Evolutionary conservation across 2,329 filamentous ascomycete genomes (phyloP).

Genomic region (Diplodia sapinea): DNA sequence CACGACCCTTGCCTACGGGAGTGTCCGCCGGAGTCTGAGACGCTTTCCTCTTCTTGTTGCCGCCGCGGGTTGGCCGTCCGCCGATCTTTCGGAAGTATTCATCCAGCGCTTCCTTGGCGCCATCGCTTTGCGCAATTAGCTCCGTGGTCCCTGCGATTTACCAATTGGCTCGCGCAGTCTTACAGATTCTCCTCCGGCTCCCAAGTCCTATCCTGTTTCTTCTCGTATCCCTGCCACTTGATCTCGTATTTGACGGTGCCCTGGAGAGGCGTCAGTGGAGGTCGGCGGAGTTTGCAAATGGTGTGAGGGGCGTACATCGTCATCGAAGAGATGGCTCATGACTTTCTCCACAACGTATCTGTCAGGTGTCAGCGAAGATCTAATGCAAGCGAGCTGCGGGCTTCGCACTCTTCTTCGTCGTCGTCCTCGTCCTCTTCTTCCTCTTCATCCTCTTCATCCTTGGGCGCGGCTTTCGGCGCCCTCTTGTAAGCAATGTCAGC

Average conservation of each 20-base stretch:
- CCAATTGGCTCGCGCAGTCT: slow-evolving; percentile 34
- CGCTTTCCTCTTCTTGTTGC: slow-evolving; percentile 56
- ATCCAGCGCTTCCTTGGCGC: slow-evolving; percentile 61
- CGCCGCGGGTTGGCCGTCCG: slow-evolving; percentile 62
- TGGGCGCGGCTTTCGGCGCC: slow-evolving; percentile 35
- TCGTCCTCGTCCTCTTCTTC: slow-evolving; percentile 40
- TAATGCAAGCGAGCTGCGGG: slow-evolving; percentile 1
- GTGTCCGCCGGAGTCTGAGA: slow-evolving; percentile 11
- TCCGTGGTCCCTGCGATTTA: not conserved
- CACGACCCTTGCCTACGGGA: slow-evolving; percentile 14
- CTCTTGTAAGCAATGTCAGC: slow-evolving; percentile 40
- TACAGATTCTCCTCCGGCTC: slow-evolving; percentile 77
- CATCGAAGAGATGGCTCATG: slow-evolving; percentile 66
- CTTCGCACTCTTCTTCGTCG: slow-evolving; percentile 53
- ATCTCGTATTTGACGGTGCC: slow-evolving; percentile 68
- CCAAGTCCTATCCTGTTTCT: slow-evolving; percentile 75
- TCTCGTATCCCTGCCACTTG: slow-evolving; percentile 81
- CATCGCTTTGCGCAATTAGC: slow-evolving; percentile 37
- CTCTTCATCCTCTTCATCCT: slow-evolving; percentile 33
- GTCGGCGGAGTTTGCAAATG: slow-evolving; percentile 25
- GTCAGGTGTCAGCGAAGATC: slow-evolving; percentile 37
- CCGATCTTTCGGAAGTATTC: slow-evolving; percentile 69
- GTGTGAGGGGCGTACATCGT: slow-evolving; percentile 37
- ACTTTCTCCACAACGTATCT: slow-evolving; percentile 80
- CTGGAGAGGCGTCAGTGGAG: slow-evolving; percentile 40